Conservation (phyloP, 495 filamentous ascomycete species). For the Hyaloscypha finlandica region DNA sequence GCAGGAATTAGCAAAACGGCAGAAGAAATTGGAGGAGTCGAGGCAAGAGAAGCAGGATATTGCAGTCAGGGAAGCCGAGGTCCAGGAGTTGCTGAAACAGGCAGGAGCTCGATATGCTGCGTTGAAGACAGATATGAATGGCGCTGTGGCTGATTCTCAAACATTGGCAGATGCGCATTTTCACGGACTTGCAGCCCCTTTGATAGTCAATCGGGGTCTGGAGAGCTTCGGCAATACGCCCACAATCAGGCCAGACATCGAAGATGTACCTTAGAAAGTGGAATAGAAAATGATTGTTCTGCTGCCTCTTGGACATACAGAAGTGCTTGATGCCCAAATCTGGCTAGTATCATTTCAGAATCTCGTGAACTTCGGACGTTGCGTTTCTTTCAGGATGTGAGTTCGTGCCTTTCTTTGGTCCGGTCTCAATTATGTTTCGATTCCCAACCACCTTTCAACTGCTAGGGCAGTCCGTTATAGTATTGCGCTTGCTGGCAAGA, state of each 20-base stretch:
- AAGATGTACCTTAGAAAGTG: conserved; percentile 30
- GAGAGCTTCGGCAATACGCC: conserved; percentile 68
- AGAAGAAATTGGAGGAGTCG: conserved; percentile 61
- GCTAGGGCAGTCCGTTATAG: too few species aligned
- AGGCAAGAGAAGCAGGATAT: conserved; percentile 70
- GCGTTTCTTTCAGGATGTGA: too few species aligned
- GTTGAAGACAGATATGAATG: conserved; percentile 34
- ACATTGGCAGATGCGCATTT: conserved; percentile 33
- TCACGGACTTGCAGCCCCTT: conserved; percentile 33
- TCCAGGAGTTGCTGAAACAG: conserved; percentile 79
- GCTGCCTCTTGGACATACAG: not conserved
- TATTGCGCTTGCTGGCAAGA: too few species aligned
- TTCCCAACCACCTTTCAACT: too few species aligned
- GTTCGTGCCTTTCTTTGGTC: too few species aligned
- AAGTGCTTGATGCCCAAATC: too few species aligned
- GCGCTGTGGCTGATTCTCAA: conserved; percentile 25
- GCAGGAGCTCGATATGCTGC: conserved; percentile 73
- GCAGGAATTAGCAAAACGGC: conserved; percentile 51
- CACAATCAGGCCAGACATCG: conserved; percentile 36
- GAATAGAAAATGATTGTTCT: not conserved
- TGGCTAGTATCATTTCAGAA: too few species aligned
- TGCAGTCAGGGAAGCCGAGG: conserved; percentile 71
- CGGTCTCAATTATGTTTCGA: too few species aligned
- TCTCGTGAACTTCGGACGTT: too few species aligned
- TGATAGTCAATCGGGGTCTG: conserved; percentile 52